Conservation (phyloP, 352 stramenopile genomes). For the Phytopythium cucurbitacearum region DNA sequence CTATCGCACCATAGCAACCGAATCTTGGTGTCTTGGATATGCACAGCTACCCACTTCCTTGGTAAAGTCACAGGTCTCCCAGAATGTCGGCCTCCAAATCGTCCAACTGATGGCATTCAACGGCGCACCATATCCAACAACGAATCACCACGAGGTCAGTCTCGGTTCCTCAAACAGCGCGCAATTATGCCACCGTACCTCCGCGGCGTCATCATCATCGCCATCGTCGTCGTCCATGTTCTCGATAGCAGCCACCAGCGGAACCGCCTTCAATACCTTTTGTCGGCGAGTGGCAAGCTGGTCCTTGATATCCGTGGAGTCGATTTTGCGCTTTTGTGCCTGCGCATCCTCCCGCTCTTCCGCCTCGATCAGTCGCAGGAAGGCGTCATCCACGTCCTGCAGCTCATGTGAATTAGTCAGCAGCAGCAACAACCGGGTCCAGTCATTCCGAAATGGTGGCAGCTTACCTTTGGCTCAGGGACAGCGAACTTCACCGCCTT, state of each 20-base stretch:
- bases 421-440: not conserved
- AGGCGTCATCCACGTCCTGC: slow-evolving; percentile 74
- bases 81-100: slow-evolving; percentile 78
- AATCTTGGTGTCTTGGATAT: too few relatives aligned
- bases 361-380: slow-evolving; percentile 68
- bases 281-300: slow-evolving; percentile 46
- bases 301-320: slow-evolving; percentile 47
- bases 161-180: not conserved
- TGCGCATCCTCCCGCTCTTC: slow-evolving; percentile 64
- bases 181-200: slow-evolving; percentile 28
- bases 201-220: slow-evolving; percentile 24
- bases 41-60: too few relatives aligned
- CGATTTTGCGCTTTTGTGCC: slow-evolving; percentile 54
- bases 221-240: not conserved
- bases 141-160: slow-evolving; percentile 1
- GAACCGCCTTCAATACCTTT: slow-evolving; percentile 12
- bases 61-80: slow-evolving; percentile 34
- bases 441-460: not conserved
- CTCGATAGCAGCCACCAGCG: not conserved
- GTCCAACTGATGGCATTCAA: slow-evolving; percentile 36
- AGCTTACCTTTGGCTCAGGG: slow-evolving; percentile 1
- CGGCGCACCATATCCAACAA: not conserved
- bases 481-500: slow-evolving; percentile 7
- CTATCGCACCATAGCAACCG: too few relatives aligned
- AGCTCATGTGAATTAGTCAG: slow-evolving; percentile 1